Percentiles rank a stretch among this genome's conserved stretches.
These are phyloP conservation scores for Lentinula sp. DNA, from an alignment of 768 basidiomycete genomes.

Conservation along the genomic window DNA sequence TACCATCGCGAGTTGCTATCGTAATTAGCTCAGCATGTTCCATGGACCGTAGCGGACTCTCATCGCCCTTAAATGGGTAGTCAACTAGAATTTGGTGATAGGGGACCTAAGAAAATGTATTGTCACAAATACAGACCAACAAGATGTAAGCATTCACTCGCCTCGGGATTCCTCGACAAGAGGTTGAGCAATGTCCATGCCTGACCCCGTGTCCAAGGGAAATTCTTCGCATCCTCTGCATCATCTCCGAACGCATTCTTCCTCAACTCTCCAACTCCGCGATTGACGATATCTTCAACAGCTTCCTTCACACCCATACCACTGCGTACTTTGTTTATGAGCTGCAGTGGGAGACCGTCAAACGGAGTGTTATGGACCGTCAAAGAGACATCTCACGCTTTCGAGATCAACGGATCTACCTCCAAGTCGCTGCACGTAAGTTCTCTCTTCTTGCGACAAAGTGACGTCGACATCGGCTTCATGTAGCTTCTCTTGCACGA, in stretches of 20 bases:
- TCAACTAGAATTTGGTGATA: conserved; percentile 80
- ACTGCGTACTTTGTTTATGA: conserved; percentile 80
- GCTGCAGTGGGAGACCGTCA: conserved; percentile 27
- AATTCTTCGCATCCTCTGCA: conserved; percentile 73
- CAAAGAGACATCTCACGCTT: conserved; percentile 43
- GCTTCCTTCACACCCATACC: conserved; percentile 72
- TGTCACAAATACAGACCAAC: conserved; percentile 15
- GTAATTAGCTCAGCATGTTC: conserved; percentile 87
- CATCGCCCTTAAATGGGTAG: conserved; percentile 91
- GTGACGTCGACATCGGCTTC: conserved; percentile 47
- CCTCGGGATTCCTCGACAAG: conserved; percentile 64
- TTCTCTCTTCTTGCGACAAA: conserved; percentile 49
- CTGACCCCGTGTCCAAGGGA: conserved; percentile 84
- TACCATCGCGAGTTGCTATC: conserved; percentile 72
- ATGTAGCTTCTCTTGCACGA: conserved; percentile 73
- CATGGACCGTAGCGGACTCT: conserved; percentile 71
- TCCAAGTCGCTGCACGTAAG: conserved; percentile 70
- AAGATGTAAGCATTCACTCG: conserved; percentile 27
- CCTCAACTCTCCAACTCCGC: conserved; percentile 75
- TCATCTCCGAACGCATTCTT: conserved; percentile 96
- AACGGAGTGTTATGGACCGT: background rate
- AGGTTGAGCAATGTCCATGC: conserved; percentile 79
- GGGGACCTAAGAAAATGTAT: conserved; percentile 43
- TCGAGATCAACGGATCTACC: conserved; percentile 90
- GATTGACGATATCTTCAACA: conserved; percentile 82